phyloP scores from a whole-genome alignment of 805 yeast genomes.

The Candida arabinofermentans region DNA sequence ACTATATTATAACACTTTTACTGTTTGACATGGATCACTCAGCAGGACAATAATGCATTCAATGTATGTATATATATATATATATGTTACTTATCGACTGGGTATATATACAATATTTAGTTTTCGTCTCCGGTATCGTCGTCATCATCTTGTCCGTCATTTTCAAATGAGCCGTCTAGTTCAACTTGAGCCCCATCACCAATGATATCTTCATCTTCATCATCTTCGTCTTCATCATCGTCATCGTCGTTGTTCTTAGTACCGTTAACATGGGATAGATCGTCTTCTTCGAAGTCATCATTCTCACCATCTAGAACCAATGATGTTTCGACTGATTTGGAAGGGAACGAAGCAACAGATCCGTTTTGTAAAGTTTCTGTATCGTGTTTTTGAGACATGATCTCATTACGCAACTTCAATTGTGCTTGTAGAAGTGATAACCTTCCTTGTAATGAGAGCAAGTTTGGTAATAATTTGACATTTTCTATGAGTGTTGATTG shows the following conservation, averaged over 20 bases:
- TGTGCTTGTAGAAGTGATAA: slow-evolving; percentile 75
- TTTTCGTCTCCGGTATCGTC: slow-evolving; percentile 3
- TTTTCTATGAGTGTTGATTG: slow-evolving; percentile 54
- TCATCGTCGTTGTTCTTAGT: neutral
- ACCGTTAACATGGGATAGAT: neutral
- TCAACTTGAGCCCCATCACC: slow-evolving; percentile 7
- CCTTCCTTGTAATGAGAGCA: slow-evolving; percentile 83
- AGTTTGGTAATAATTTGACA: slow-evolving; percentile 55
- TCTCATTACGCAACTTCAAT: slow-evolving; percentile 59
- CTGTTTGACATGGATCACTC: no score
- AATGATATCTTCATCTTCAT: slow-evolving; percentile 23
- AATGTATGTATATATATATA: neutral
- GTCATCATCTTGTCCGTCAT: neutral
- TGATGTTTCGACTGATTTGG: slow-evolving; percentile 18
- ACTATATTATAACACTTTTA: no score
- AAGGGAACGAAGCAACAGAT: slow-evolving; percentile 12
- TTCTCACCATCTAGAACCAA: slow-evolving; percentile 29
- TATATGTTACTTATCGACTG: no score
- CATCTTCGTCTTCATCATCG: slow-evolving; percentile 12
- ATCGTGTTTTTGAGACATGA: slow-evolving; percentile 31
- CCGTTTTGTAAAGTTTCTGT: no score
- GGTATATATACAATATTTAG: neutral
- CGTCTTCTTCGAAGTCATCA: slow-evolving; percentile 14
- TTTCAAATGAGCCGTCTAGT: neutral
- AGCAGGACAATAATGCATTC: neutral